Evolutionary conservation across 2,329 filamentous ascomycete species (phyloP).

Genomic region (Pleoardoris graminearum): DNA sequence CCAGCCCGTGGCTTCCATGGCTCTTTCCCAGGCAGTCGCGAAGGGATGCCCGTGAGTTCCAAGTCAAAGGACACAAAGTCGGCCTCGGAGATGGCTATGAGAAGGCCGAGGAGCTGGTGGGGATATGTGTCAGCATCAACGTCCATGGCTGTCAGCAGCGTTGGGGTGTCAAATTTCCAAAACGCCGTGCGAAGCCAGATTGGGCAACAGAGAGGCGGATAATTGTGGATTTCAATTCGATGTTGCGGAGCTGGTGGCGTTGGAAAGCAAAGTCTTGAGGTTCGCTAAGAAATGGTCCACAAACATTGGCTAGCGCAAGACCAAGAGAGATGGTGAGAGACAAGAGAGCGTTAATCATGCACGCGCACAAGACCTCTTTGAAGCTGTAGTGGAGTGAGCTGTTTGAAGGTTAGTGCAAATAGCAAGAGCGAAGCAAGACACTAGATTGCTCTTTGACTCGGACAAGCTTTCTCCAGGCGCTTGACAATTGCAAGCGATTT

Average conservation of each 20-base stretch:
- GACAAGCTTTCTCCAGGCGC: not conserved
- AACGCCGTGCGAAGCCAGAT: no score
- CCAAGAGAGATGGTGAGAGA: not conserved
- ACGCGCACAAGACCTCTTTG: not conserved
- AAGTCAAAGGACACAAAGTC: slow-evolving; percentile 68
- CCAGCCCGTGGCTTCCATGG: slow-evolving; percentile 22
- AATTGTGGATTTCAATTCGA: no score
- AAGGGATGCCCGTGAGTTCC: slow-evolving; percentile 66
- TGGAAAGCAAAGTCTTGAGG: not conserved
- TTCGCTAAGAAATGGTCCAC: not conserved
- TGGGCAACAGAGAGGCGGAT: no score
- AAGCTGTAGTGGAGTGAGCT: not conserved
- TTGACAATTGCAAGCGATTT: not conserved
- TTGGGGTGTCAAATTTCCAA: slow-evolving; percentile 5
- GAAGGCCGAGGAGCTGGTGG: slow-evolving; percentile 57
- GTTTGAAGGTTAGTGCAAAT: not conserved
- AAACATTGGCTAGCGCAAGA: not conserved
- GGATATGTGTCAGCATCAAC: slow-evolving; percentile 56
- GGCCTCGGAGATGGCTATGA: slow-evolving; percentile 61
- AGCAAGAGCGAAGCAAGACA: slow-evolving; percentile 2
- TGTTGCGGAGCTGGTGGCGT: not conserved
- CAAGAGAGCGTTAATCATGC: no score
- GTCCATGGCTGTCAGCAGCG: slow-evolving; percentile 60
- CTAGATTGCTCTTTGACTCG: not conserved
- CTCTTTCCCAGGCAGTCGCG: slow-evolving; percentile 42